Percentiles rank a stretch among this genome's conserved stretches.
Conservation (phyloP, 768 basidiomycete species). For the Suillus hirtellus region DNA sequence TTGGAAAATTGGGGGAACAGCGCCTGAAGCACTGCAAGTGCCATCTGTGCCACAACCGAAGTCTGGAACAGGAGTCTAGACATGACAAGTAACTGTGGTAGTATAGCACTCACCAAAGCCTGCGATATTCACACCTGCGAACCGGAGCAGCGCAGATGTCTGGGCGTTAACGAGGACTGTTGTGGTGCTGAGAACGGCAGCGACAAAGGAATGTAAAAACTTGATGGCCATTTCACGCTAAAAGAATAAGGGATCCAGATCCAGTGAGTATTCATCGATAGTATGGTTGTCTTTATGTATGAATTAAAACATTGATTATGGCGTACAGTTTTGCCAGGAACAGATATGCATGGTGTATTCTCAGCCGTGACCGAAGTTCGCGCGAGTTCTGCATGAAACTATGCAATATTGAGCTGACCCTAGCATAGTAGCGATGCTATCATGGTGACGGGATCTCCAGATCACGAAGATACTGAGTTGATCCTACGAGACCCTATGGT, state of each 20-base stretch:
- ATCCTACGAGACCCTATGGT: not conserved
- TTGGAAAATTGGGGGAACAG: constrained; percentile 46
- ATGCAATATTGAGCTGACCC: not conserved
- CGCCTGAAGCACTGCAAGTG: constrained; percentile 38
- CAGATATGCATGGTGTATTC: not conserved
- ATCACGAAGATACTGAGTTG: not conserved
- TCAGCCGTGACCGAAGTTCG: constrained; percentile 5
- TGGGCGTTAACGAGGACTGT: constrained; percentile 21
- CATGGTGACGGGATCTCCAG: not conserved
- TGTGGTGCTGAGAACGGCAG: constrained; percentile 14
- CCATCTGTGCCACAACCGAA: constrained; percentile 54
- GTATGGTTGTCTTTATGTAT: constrained; percentile 14
- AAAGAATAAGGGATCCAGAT: not conserved
- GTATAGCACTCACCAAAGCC: constrained; percentile 40
- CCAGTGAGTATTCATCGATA: not conserved
- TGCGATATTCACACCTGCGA: constrained; percentile 53
- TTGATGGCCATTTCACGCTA: constrained; percentile 20
- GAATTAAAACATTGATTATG: constrained; percentile 7
- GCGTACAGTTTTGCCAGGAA: not conserved
- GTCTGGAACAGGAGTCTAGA: constrained; percentile 23
- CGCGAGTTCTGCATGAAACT: not conserved
- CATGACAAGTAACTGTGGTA: not conserved
- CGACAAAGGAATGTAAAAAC: constrained; percentile 16
- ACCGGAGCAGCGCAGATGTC: constrained; percentile 27
- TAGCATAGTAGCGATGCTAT: not conserved